These are phyloP conservation scores for Gliomastix tumulicola DNA, from an alignment of 2,329 filamentous ascomycete genomes.

Conservation along the genomic window DNA sequence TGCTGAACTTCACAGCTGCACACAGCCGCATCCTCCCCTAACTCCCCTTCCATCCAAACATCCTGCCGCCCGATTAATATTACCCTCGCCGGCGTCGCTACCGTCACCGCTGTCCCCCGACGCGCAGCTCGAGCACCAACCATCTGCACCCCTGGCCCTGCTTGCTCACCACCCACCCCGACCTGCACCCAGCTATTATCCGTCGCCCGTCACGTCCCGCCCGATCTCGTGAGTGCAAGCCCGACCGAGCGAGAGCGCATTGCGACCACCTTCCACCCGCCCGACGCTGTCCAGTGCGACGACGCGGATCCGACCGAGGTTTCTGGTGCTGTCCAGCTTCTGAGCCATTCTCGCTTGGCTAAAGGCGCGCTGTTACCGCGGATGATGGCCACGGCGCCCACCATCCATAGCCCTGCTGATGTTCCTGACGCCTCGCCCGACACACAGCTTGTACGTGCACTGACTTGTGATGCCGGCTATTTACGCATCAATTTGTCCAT, in stretches of 20 bases:
- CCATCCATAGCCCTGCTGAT: conserved; percentile 45
- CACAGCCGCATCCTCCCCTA: not conserved
- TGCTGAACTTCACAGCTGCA: not conserved
- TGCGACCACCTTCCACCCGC: too few relatives aligned
- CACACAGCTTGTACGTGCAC: conserved; percentile 38
- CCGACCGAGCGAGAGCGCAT: too few relatives aligned
- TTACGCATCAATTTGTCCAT: too few relatives aligned
- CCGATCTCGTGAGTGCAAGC: too few relatives aligned
- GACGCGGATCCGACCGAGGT: not conserved
- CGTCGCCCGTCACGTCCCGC: too few relatives aligned
- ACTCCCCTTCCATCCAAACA: not conserved
- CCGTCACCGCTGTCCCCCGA: too few relatives aligned
- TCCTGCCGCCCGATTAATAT: not conserved
- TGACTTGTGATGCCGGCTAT: too few relatives aligned
- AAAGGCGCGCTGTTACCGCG: conserved; percentile 36
- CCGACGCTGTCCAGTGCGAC: not conserved
- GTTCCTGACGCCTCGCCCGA: conserved; percentile 39
- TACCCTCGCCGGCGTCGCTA: too few relatives aligned
- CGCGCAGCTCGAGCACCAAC: too few relatives aligned
- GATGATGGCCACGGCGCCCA: conserved; percentile 61
- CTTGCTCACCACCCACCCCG: too few relatives aligned
- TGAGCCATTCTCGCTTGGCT: not conserved
- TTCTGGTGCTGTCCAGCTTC: not conserved
- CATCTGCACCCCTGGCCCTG: too few relatives aligned
- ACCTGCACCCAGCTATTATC: too few relatives aligned